phyloP scores from a whole-genome alignment of 345 rosid species.

The Salix caprea region DNA sequence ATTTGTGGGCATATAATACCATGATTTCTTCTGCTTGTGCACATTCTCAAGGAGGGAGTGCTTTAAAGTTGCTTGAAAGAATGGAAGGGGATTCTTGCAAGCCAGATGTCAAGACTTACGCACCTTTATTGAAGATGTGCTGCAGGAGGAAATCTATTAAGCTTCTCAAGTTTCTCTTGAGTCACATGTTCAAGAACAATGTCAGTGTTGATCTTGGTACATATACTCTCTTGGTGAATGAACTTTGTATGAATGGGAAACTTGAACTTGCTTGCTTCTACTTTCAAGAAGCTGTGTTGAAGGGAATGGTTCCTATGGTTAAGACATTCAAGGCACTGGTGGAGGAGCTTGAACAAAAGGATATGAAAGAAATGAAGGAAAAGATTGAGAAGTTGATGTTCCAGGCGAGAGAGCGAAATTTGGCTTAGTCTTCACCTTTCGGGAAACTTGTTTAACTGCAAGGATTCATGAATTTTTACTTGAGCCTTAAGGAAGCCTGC shows the following conservation, averaged over 20 bases:
- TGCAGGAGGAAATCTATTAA: constrained; percentile 66
- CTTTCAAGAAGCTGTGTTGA: constrained; percentile 60
- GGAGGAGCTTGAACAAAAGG: constrained; percentile 47
- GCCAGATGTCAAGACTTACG: constrained; percentile 55
- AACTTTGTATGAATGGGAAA: constrained; percentile 53
- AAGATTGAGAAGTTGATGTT: constrained; percentile 45
- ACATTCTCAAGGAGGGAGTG: constrained; percentile 53
- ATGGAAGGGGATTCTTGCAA: constrained; percentile 66
- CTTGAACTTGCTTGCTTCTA: constrained; percentile 58
- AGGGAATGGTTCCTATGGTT: constrained; percentile 60
- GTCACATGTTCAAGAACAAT: constrained; percentile 65
- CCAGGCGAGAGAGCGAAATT: not conserved
- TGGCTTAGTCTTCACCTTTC: too few relatives aligned
- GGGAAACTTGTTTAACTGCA: too few relatives aligned
- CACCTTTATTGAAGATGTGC: constrained; percentile 65
- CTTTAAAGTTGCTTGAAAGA: constrained; percentile 51
- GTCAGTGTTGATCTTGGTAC: constrained; percentile 58
- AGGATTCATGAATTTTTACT: too few relatives aligned
- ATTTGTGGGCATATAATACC: constrained; percentile 49
- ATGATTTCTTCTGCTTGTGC: constrained; percentile 57
- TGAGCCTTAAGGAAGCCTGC: too few relatives aligned
- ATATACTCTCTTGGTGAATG: constrained; percentile 49
- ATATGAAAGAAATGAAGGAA: constrained; percentile 45
- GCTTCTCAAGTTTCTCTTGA: constrained; percentile 49
- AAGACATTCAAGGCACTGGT: constrained; percentile 43